A percentile compares a stretch with the other conserved stretches of the same genome.
Evolutionary conservation across 768 basidiomycete genomes (phyloP).

Genomic region (Saitozyma sp.): DNA sequence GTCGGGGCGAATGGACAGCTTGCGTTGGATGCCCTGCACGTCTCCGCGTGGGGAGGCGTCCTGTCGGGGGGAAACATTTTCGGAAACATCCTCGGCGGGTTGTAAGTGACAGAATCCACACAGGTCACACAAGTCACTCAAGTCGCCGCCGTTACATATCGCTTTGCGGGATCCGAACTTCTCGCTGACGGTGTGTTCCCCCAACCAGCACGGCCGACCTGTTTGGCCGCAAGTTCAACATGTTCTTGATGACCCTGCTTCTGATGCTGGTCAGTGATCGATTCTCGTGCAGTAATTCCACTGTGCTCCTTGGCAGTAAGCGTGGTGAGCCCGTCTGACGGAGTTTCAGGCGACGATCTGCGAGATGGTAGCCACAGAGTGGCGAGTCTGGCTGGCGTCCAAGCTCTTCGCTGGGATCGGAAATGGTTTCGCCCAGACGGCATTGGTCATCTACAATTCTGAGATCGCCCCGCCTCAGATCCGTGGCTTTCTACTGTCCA

Average conservation of each 20-base stretch:
- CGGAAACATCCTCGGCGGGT: conserved; percentile 12
- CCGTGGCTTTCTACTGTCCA: conserved; percentile 15
- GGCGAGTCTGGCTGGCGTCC: conserved; percentile 16
- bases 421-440: conserved; percentile 6
- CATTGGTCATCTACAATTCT: conserved; percentile 13
- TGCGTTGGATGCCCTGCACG: conserved; percentile 16
- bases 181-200: neutral
- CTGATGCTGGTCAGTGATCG: conserved; percentile 9
- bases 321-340: neutral
- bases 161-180: neutral
- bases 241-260: conserved; percentile 10
- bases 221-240: conserved; percentile 19
- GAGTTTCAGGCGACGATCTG: conserved; percentile 5
- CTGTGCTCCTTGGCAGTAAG: neutral
- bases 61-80: conserved; percentile 5
- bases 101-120: conserved; percentile 13
- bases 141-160: conserved; percentile 2
- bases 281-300: neutral
- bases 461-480: conserved; percentile 16
- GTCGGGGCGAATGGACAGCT: conserved; percentile 6
- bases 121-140: conserved; percentile 2
- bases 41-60: conserved; percentile 27
- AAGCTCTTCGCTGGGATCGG: conserved; percentile 12
- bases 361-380: conserved; percentile 26
- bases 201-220: conserved; percentile 14